These are phyloP conservation scores for Aureobasidium leucospermi DNA, from an alignment of 2,329 filamentous ascomycete genomes.

Conservation along the genomic window DNA sequence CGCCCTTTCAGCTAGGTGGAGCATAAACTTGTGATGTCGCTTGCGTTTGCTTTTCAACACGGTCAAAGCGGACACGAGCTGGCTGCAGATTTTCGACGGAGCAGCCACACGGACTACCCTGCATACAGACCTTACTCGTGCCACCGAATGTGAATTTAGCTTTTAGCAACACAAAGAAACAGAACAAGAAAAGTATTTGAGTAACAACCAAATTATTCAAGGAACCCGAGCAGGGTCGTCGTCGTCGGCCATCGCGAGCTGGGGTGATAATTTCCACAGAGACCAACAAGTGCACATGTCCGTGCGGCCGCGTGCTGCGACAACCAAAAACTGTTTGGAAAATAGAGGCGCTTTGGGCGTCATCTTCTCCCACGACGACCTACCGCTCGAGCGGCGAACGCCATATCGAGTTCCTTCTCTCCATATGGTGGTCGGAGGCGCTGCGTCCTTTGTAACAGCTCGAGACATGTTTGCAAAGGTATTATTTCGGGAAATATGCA, in stretches of 20 bases:
- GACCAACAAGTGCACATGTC: background rate
- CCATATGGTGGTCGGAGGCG: too few relatives aligned
- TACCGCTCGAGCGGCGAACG: too few relatives aligned
- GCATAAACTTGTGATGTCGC: background rate
- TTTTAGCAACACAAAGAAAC: background rate
- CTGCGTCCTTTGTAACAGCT: too few relatives aligned
- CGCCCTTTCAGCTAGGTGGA: background rate
- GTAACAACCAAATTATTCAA: background rate
- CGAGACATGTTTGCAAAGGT: too few relatives aligned
- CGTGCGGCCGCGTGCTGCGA: background rate
- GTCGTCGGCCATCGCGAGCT: background rate
- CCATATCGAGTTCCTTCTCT: too few relatives aligned
- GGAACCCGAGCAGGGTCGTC: background rate
- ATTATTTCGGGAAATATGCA: too few relatives aligned
- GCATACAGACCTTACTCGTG: background rate
- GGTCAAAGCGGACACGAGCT: background rate
- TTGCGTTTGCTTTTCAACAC: background rate
- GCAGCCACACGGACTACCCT: background rate
- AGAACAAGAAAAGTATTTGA: background rate
- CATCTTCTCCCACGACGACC: too few relatives aligned
- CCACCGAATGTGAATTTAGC: background rate
- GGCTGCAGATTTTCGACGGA: background rate
- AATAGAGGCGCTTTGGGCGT: too few relatives aligned
- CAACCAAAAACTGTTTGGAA: background rate
- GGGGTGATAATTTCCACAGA: conserved; percentile 8